Base-by-base conservation (phyloP, 768 basidiomycete genomes). In the Calocera cornea region DNA sequence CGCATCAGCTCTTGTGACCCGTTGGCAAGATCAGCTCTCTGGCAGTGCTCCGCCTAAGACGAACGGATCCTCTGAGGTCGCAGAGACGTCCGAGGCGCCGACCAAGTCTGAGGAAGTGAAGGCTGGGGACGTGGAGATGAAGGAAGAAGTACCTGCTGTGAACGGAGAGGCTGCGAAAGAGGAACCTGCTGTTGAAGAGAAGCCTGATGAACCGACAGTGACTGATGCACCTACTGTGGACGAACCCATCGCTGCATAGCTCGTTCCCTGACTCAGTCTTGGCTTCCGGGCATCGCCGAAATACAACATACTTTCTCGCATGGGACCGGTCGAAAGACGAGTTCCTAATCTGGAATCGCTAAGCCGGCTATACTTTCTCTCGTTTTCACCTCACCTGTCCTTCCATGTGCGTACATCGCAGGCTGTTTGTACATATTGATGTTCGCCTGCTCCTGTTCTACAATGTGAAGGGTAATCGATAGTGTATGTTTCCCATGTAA, bases 1-100 rank as follows among this genome's bases (percentile, higher is more conserved):
- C 29, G 86, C 88, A 14, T 81, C 83, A 70, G 83, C 81, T 29
- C 79, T 92, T 19, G 86, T 91, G 69, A 82, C 86, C 69, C 84
- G 83, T 71, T 89, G 87, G 87, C 84, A 86, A 47, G 64, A 68
- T 38, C 67, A 69, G 54, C 54, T 60, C 14, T 60, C 54, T 33
- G 54, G 36, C 36, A 38, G 65, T 36, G 41, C 34, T 64, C 41
- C 24, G 1, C 33, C 17, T 16, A 67, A 63, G 34, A 24, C 27
- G 41, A 41, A 64, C 40, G 36, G 65, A n/a, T 12, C 54, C 33
- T 41, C 33, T 41, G 65, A 66, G 65, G 16, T 14, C 19, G 65
- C 24, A 17, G 40, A 36, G 22, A 38, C 44, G 1, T 11, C n/a
- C 2, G 64, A 54, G 19, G 29, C 27, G 12, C 41, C 60, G 27